Evolutionary conservation across 1,284 basidiomycete genomes (phyloP).

Genomic region (Mycena sp.): DNA sequence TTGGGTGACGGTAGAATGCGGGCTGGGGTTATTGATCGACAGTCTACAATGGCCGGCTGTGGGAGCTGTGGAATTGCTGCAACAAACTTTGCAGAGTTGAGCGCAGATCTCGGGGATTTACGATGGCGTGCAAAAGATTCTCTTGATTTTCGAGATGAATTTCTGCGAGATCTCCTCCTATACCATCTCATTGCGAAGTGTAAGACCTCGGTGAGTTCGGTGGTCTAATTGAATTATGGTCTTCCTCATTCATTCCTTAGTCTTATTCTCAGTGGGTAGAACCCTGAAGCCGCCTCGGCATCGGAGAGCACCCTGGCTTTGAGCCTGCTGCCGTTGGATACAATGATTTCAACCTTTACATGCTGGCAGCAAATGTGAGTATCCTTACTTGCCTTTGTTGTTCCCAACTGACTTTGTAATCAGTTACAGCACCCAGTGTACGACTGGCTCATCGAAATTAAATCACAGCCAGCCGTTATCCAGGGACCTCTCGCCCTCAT

Average conservation of each 20-base stretch:
- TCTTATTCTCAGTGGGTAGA: not conserved
- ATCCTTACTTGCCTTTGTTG: not conserved
- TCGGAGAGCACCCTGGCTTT: not conserved
- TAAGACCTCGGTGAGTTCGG: not conserved
- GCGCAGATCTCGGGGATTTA: not conserved
- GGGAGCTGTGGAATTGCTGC: slow-evolving; percentile 11
- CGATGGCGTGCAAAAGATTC: not conserved
- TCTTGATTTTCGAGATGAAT: not conserved
- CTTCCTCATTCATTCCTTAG: not conserved
- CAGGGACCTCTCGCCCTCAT: not conserved
- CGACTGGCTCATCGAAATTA: not conserved
- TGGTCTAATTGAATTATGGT: not conserved
- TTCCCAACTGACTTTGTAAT: not conserved
- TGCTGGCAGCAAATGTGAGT: not conserved
- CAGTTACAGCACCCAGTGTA: not conserved
- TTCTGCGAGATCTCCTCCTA: not conserved
- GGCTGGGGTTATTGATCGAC: not conserved
- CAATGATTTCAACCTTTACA: slow-evolving; percentile 9
- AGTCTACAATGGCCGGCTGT: not conserved
- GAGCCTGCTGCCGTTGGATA: not conserved
- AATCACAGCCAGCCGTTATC: not conserved
- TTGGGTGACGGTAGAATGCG: too few species aligned
- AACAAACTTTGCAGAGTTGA: not conserved
- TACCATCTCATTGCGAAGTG: slow-evolving; percentile 13
- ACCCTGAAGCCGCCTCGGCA: not conserved